Percentiles rank a stretch among this genome's conserved stretches.
These are phyloP conservation scores for Lenwebbia sp. DNA, from an alignment of 345 rosid genomes.

Conservation along the genomic window DNA sequence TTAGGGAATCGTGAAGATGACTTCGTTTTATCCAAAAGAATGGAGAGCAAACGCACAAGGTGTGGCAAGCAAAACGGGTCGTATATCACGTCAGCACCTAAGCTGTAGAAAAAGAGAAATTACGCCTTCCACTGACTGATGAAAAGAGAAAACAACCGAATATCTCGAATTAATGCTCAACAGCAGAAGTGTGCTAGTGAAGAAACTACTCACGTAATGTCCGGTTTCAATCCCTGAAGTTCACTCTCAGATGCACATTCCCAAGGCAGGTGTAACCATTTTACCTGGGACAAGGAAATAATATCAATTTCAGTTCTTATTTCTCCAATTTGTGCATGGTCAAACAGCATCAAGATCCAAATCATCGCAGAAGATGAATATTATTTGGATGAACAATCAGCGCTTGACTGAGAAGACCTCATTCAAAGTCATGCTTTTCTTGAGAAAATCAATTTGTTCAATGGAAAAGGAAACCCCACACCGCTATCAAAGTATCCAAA, in stretches of 20 bases:
- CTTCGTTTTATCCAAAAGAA: constrained; percentile 30
- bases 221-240: background rate
- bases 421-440: background rate
- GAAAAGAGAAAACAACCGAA: background rate
- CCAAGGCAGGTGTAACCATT: background rate
- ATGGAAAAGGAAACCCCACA: background rate
- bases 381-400: too few species aligned
- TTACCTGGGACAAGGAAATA: background rate
- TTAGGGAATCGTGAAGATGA: background rate
- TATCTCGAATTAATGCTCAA: background rate
- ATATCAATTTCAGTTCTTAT: background rate
- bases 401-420: too few species aligned
- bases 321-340: background rate
- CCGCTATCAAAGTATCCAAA: background rate
- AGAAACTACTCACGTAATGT: background rate
- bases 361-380: background rate
- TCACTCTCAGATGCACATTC: background rate
- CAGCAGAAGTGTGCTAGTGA: background rate
- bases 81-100: constrained; percentile 85
- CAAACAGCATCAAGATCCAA: background rate
- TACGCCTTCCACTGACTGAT: background rate
- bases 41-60: constrained; percentile 45
- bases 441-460: background rate
- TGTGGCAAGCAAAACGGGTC: constrained; percentile 66
- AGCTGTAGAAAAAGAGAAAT: constrained; percentile 16